Base-by-base conservation (phyloP, 2,329 filamentous ascomycete species). In the Verticillium klebahnii region DNA sequence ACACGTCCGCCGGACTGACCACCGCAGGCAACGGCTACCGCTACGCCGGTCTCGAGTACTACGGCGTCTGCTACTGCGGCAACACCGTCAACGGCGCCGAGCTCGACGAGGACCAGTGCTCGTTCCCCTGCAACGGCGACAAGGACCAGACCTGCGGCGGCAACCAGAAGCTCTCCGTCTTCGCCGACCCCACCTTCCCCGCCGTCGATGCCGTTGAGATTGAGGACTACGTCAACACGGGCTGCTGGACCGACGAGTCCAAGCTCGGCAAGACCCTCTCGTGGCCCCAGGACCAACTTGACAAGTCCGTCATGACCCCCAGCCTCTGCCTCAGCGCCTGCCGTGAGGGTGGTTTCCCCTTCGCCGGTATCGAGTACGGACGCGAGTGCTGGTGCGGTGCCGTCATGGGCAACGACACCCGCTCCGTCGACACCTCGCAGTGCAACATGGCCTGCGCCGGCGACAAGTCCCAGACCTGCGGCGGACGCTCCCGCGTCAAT, bases 241-340 rank as follows among this genome's bases (percentile, higher is more conserved):
- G 88, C 61, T 91, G 88, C 75, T 89, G 83, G 68, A 78, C 75
- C 32, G 82, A 84, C 64, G 68, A 75, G 61, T 75, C 74, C 23
- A 64, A 64, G 57, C 65, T 74, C 59, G 77, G 79, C 50, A 78
- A 77, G 57, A 77, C 82, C 31, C 74, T 85, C 56, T 74, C 75
- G 31, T 82, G 78, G 69, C 72, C 72, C 23, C 74, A 79, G 69
- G 68, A 76, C 54, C 66, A 72, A 50, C 63, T 82, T 17, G 69
- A 75, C 34, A 62, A 68, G 15, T 64, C 67, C 19, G 69, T 65
- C 37, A 70, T 83, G 70, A 82, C 79, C 54, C 78, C 76, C 3
- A 71, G 76, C 62, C 66, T 64, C 37, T 84, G 81, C 60, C 68
- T 82, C 61, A 62, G 69, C 58, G 73, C 77, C 60, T 84, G 81